These are phyloP conservation scores for Pilaira anomala DNA, from an alignment of 192 early-diverging fungal species.

Conservation along the genomic window DNA sequence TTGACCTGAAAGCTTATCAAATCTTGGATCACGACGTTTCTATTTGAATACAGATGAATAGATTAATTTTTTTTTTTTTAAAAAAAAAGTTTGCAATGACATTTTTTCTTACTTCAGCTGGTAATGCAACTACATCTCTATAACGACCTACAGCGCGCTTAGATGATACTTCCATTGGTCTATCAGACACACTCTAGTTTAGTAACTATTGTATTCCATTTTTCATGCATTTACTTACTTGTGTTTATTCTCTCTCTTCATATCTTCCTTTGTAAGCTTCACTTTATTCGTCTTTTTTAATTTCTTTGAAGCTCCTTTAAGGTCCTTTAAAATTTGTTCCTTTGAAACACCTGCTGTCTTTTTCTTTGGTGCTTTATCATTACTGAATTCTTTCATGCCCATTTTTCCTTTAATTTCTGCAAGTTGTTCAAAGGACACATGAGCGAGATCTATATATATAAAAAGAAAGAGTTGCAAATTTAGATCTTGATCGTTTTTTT, in stretches of 20 bases:
- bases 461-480: slow-evolving; percentile 1
- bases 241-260: slow-evolving; percentile 37
- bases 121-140: slow-evolving; percentile 64
- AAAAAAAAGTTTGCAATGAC: not conserved
- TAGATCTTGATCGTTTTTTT: not conserved
- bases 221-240: too few species aligned
- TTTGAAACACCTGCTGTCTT: slow-evolving; percentile 27
- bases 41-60: slow-evolving; percentile 14
- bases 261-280: slow-evolving; percentile 38
- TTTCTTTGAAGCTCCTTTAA: slow-evolving; percentile 35
- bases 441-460: slow-evolving; percentile 52
- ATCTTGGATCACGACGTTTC: slow-evolving; percentile 90
- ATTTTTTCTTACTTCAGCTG: slow-evolving; percentile 47
- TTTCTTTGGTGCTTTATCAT: slow-evolving; percentile 30
- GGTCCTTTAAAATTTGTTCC: slow-evolving; percentile 36
- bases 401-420: slow-evolving; percentile 74
- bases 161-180: slow-evolving; percentile 75
- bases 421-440: slow-evolving; percentile 78
- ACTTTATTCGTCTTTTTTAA: slow-evolving; percentile 40
- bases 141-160: slow-evolving; percentile 72
- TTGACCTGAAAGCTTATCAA: slow-evolving; percentile 85
- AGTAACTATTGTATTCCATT: slow-evolving; percentile 26
- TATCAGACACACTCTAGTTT: slow-evolving; percentile 33
- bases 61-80: not conserved
- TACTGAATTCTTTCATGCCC: slow-evolving; percentile 59